phyloP scores from a whole-genome alignment of 1,284 basidiomycete species.

The Trametes pubescens region DNA sequence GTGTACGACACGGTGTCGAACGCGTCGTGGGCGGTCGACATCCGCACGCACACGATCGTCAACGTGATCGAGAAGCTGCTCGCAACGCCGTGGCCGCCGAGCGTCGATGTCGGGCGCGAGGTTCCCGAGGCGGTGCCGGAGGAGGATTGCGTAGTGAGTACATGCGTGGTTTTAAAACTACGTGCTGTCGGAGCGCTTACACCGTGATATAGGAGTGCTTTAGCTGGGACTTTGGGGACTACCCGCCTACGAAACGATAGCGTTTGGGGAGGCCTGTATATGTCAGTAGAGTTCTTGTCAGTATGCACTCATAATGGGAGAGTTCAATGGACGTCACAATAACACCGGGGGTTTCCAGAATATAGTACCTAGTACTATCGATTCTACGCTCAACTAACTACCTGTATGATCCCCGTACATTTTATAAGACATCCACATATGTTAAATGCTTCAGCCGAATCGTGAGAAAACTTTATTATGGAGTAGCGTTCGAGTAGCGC shows the following conservation, averaged over 20 bases:
- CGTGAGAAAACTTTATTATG: too few species aligned
- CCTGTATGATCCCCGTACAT: too few species aligned
- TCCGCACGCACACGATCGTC: conserved; percentile 87
- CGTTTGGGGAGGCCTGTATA: neutral
- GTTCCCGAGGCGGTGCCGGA: conserved; percentile 61
- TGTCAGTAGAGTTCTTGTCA: neutral
- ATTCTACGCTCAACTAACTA: too few species aligned
- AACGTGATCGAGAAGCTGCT: conserved; percentile 83
- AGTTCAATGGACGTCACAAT: too few species aligned
- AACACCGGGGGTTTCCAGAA: too few species aligned
- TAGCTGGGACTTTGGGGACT: conserved; percentile 71
- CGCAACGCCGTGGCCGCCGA: conserved; percentile 77
- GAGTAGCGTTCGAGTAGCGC: too few species aligned
- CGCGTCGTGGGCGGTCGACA: conserved; percentile 83
- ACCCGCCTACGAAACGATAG: neutral
- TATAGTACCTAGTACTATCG: too few species aligned
- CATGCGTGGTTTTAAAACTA: neutral
- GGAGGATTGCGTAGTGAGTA: conserved; percentile 70
- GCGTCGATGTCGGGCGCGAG: conserved; percentile 62
- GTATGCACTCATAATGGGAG: too few species aligned
- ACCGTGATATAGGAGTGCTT: conserved; percentile 68
- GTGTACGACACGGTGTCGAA: conserved; percentile 92
- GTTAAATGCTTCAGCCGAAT: too few species aligned
- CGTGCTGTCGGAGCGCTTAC: neutral
- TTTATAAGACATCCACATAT: too few species aligned